Evolutionary conservation across 805 yeast genomes (phyloP), one percentile per base, ranked within the genome.

Genomic region (Candida koratica): DNA sequence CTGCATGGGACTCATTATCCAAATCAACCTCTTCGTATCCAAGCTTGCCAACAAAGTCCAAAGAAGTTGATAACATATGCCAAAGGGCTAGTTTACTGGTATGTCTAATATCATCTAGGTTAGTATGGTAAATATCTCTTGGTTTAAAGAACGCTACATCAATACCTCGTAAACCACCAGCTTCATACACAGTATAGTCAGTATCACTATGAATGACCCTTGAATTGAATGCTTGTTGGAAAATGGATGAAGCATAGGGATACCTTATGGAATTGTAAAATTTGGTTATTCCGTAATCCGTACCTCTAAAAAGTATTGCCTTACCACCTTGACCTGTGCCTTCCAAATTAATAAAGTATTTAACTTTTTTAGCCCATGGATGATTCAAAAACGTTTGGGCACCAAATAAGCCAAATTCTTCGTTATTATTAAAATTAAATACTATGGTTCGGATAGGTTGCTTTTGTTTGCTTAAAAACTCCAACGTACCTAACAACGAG

Each of bases 271-370:
- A 67, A 15, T 67, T 56, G 43, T 73, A 72, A 45, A 76, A 71
- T 41, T 73, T 72, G 1, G 83, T 77, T 9, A 86, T 75, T 1
- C 84, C 84, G 43, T 70, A 71, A 52, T 87, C 94, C 0, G 94
- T 77, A n/a, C 88, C 79, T 56, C 96, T 73, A 56, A 89, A 87
- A 32, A 88, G 61, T 14, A 85, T 69, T 1, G 96, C 84, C 46
- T 82, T 77, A 4, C 93, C 89, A 17, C 96, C 96, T 1, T 93
- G 83, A 2, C 96, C 96, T 0, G 96, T 85, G 12, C 96, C 96
- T 64, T 88, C 97, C 44, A 88, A 62, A 54, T 89, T 89, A 45
- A 88, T 67, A 39, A 89, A 82, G 50, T 73, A 81, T 26, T 64
- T 64, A 2, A 83, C 78, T 11, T 73, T 56, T 25, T 69, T 58